A percentile compares a stretch with the other conserved stretches of the same genome.
These are phyloP conservation scores for Trichoderma cornu-damae DNA, from an alignment of 2,329 filamentous ascomycete species.

Conservation along the genomic window DNA sequence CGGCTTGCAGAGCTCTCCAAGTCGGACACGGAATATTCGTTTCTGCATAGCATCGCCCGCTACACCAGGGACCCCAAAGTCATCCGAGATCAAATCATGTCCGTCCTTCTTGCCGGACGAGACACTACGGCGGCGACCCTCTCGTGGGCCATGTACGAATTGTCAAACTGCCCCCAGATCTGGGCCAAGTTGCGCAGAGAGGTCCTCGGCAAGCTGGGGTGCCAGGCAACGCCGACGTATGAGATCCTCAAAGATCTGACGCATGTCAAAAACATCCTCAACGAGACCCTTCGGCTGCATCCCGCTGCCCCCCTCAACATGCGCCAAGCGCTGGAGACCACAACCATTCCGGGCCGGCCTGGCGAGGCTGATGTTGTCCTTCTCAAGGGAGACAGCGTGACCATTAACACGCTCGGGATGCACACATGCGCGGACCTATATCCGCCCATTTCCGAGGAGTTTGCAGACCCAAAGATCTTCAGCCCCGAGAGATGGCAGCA, in stretches of 20 bases:
- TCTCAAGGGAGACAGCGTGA: conserved; percentile 41
- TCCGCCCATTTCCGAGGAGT: conserved; percentile 36
- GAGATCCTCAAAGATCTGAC: conserved; percentile 83
- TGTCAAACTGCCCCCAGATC: conserved; percentile 63
- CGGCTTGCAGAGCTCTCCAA: conserved; percentile 67
- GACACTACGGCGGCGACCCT: conserved; percentile 83
- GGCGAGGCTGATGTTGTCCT: conserved; percentile 39
- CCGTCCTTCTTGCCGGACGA: conserved; percentile 70
- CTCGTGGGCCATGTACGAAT: conserved; percentile 76
- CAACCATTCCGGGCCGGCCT: conserved; percentile 21
- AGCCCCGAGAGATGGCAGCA: conserved; percentile 48
- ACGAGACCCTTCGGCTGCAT: conserved; percentile 72
- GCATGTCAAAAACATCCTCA: conserved; percentile 67
- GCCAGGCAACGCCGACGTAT: conserved; percentile 61
- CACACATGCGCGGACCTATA: conserved; percentile 48
- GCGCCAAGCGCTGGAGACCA: conserved; percentile 37
- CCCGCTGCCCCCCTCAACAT: conserved; percentile 75
- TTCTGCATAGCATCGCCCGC: conserved; percentile 69
- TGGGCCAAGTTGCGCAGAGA: conserved; percentile 66
- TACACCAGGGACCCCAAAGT: conserved; percentile 59
- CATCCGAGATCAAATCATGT: conserved; percentile 71
- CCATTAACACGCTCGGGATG: conserved; percentile 49
- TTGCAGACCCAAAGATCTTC: conserved; percentile 38
- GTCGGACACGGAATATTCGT: conserved; percentile 62
- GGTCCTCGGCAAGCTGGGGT: conserved; percentile 62